Percentiles rank a stretch among this genome's conserved stretches.
Evolutionary conservation across 345 rosid species (phyloP).

Genomic region (Litchi chinensis): DNA sequence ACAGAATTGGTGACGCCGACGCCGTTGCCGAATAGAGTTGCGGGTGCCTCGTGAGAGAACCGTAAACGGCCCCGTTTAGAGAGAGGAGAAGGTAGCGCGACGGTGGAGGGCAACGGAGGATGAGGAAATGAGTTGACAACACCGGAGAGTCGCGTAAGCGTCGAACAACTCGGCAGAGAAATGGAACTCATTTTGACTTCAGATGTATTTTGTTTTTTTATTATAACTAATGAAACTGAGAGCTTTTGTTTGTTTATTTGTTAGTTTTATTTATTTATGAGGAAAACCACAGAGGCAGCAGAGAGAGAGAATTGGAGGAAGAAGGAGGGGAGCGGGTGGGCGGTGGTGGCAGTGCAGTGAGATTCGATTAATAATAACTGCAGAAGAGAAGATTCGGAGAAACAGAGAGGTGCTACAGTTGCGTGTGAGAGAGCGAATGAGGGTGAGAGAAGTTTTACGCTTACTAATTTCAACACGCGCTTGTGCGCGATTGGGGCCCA

Average conservation of each 20-base stretch:
- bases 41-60: constrained; percentile 17
- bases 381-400: neutral
- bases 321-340: neutral
- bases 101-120: neutral
- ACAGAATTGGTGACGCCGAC: constrained; percentile 46
- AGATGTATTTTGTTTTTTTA: too few species aligned
- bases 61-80: constrained; percentile 27
- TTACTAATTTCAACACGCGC: neutral
- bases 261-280: too few species aligned
- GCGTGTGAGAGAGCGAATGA: neutral
- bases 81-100: constrained; percentile 13
- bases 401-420: neutral
- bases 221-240: neutral
- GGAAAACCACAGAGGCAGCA: neutral
- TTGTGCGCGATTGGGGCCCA: neutral
- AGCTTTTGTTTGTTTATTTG: too few species aligned
- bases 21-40: constrained; percentile 32
- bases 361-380: neutral
- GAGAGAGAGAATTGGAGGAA: neutral
- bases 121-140: constrained; percentile 16
- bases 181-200: constrained; percentile 18
- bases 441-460: neutral
- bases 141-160: constrained; percentile 12
- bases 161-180: constrained; percentile 9
- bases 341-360: neutral